Conservation (phyloP, 2,329 filamentous ascomycete genomes). For the Fusarium siculi region DNA sequence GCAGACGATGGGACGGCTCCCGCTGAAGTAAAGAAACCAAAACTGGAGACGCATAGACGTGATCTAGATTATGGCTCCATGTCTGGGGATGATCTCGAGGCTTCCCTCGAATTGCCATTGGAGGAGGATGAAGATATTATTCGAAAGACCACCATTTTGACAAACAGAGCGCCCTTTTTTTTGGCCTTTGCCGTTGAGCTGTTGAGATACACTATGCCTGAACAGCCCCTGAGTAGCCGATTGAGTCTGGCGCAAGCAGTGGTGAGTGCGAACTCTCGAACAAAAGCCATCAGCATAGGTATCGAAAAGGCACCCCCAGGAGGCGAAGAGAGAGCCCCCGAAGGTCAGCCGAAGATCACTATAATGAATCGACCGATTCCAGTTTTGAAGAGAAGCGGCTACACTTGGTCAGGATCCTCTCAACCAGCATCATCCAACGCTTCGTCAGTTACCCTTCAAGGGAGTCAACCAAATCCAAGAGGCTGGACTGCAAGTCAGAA, state of each 20-base stretch:
- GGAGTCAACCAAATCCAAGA: constrained; percentile 33
- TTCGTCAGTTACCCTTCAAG: constrained; percentile 26
- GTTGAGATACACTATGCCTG: constrained; percentile 83
- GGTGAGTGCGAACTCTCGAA: constrained; percentile 82
- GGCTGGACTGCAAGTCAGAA: constrained; percentile 64
- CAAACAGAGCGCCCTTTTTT: constrained; percentile 84
- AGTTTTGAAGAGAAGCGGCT: constrained; percentile 82
- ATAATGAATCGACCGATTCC: constrained; percentile 79
- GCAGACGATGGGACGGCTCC: constrained; percentile 36
- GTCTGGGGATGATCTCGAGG: constrained; percentile 69
- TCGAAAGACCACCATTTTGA: constrained; percentile 67
- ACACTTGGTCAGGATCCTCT: constrained; percentile 56
- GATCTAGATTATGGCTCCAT: constrained; percentile 54
- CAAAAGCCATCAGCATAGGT: constrained; percentile 80
- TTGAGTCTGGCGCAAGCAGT: constrained; percentile 86
- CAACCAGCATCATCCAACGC: constrained; percentile 28
- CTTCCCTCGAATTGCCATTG: constrained; percentile 69
- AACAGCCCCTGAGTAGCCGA: constrained; percentile 85
- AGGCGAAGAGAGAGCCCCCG: constrained; percentile 77
- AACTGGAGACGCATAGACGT: constrained; percentile 48
- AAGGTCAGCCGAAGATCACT: constrained; percentile 78
- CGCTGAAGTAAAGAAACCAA: constrained; percentile 46
- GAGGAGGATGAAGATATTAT: constrained; percentile 69
- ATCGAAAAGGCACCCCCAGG: constrained; percentile 72
- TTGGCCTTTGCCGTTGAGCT: constrained; percentile 81